These are phyloP conservation scores for Aspergillus pseudoterreus DNA, from an alignment of 2,329 filamentous ascomycete genomes.

Conservation along the genomic window DNA sequence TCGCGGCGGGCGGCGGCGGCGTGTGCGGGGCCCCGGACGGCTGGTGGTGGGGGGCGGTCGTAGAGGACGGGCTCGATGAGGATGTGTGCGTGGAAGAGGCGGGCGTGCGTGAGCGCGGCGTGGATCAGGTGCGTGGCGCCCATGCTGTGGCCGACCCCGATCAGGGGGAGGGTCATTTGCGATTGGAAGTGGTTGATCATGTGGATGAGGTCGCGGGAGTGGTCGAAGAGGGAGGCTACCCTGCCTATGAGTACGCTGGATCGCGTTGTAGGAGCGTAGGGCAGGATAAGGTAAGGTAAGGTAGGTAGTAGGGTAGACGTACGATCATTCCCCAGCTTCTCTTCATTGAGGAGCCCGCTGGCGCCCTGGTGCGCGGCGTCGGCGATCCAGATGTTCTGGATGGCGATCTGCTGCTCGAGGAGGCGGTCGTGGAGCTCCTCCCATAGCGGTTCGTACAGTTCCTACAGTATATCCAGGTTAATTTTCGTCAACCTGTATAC, in stretches of 20 bases:
- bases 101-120: neutral
- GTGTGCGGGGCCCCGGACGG: neutral
- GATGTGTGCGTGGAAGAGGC: neutral
- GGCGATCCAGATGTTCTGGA: conserved; percentile 11
- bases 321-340: conserved; percentile 10
- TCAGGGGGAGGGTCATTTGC: conserved; percentile 6
- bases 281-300: neutral
- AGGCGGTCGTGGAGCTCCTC: conserved; percentile 1
- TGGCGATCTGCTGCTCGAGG: neutral
- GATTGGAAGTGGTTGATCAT: conserved; percentile 6
- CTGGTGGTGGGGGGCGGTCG: neutral
- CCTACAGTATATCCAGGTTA: neutral
- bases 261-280: neutral
- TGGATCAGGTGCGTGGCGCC: conserved; percentile 8
- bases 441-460: conserved; percentile 2
- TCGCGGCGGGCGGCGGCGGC: neutral
- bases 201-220: conserved; percentile 7
- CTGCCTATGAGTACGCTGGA: neutral
- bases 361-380: conserved; percentile 10
- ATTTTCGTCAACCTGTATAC: no score
- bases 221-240: conserved; percentile 10
- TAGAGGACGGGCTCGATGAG: conserved; percentile 3
- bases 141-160: conserved; percentile 10
- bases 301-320: neutral
- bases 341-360: conserved; percentile 11